Conservation (phyloP, 108 stramenopile genomes). For the Chaetoceros tenuissimus region DNA sequence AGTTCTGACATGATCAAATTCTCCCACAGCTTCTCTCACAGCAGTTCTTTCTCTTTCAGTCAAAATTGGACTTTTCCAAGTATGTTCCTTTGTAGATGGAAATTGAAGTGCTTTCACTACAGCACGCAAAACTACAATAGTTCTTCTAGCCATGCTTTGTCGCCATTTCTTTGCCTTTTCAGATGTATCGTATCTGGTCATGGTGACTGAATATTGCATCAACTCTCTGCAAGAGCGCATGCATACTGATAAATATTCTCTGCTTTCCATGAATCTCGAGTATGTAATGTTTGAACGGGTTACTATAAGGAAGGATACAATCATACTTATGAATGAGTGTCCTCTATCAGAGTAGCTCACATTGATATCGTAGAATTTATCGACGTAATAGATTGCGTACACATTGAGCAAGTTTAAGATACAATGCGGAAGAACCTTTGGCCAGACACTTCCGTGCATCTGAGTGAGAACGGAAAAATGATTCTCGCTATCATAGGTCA, state of each 20-base stretch:
- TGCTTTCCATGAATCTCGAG: conserved; percentile 17
- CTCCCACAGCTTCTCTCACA: not conserved
- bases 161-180: conserved; percentile 34
- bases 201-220: conserved; percentile 2
- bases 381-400: not conserved
- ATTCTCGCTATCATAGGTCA: conserved; percentile 12
- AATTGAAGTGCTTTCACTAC: conserved; percentile 27
- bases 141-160: conserved; percentile 26
- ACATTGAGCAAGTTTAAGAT: conserved; percentile 17
- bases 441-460: conserved; percentile 16
- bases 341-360: conserved; percentile 6
- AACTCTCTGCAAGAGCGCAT: conserved; percentile 18
- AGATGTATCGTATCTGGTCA: conserved; percentile 11
- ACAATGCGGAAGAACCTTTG: conserved; percentile 38
- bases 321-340: conserved; percentile 16
- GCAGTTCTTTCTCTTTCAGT: conserved; percentile 4
- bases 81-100: conserved; percentile 1
- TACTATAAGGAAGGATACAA: conserved; percentile 24
- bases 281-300: conserved; percentile 13
- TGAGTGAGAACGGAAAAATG: conserved; percentile 17
- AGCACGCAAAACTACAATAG: conserved; percentile 20
- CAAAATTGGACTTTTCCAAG: conserved; percentile 38
- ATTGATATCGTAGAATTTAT: not conserved
- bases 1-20: not conserved
- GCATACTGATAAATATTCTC: not conserved